phyloP scores from a whole-genome alignment of 768 basidiomycete species.

The Hydnomerulius pinastri region DNA sequence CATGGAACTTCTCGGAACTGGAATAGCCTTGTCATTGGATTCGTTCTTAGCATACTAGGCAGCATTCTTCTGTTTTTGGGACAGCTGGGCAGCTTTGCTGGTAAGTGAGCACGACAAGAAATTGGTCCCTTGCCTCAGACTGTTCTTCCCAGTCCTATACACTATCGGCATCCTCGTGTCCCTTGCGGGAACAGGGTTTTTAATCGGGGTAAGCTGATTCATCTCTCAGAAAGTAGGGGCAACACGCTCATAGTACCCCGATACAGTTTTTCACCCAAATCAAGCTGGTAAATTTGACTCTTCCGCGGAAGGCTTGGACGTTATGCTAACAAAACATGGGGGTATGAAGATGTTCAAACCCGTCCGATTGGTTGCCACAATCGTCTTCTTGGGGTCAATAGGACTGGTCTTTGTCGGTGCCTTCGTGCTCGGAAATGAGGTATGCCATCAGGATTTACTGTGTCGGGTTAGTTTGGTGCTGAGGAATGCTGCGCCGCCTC shows the following conservation, averaged over 20 bases:
- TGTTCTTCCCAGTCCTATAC: constrained; percentile 65
- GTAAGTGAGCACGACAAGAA: constrained; percentile 44
- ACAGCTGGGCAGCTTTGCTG: constrained; percentile 66
- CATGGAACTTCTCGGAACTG: background rate
- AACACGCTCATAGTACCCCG: constrained; percentile 5
- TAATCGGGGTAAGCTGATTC: constrained; percentile 73
- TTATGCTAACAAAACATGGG: background rate
- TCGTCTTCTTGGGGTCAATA: constrained; percentile 78
- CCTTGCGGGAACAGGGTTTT: constrained; percentile 86
- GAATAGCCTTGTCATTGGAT: constrained; percentile 68
- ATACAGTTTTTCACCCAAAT: constrained; percentile 74
- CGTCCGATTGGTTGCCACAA: constrained; percentile 78
- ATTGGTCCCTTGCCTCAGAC: constrained; percentile 5
- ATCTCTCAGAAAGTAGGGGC: background rate
- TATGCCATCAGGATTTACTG: constrained; percentile 38
- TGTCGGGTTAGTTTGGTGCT: background rate
- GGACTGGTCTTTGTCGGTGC: constrained; percentile 84
- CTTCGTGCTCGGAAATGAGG: constrained; percentile 71
- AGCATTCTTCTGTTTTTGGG: constrained; percentile 77
- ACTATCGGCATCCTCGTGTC: constrained; percentile 79
- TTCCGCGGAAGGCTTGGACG: background rate
- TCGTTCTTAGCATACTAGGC: constrained; percentile 79
- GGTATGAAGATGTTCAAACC: constrained; percentile 92
- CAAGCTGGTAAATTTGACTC: constrained; percentile 59
- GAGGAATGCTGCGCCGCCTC: background rate